Percentiles rank a stretch among this genome's conserved stretches.
Conservation (phyloP, 306 rosid species). For the Cicer yamashitae region DNA sequence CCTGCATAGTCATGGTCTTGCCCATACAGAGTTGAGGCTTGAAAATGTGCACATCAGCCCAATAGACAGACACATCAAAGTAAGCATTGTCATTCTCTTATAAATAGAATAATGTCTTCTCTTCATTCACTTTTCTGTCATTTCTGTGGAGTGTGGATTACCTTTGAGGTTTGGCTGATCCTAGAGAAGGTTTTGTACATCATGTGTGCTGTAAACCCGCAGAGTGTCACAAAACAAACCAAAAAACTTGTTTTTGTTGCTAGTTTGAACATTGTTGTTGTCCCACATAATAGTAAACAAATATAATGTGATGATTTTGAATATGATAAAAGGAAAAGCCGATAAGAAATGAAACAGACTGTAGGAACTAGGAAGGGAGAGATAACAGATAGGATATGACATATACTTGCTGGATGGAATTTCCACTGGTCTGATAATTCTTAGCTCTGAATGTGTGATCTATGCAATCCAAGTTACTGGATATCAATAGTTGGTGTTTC, state of each 20-base stretch:
- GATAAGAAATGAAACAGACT: slow-evolving; percentile 33
- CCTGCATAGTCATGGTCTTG: slow-evolving; percentile 98
- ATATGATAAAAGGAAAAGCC: slow-evolving; percentile 23
- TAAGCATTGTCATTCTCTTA: slow-evolving; percentile 52
- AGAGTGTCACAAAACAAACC: slow-evolving; percentile 29
- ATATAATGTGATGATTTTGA: slow-evolving; percentile 24
- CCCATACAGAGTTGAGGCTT: slow-evolving; percentile 93
- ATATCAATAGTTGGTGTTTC: slow-evolving; percentile 38
- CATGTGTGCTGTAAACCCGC: slow-evolving; percentile 19
- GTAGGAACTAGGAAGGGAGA: slow-evolving; percentile 40
- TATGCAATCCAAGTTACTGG: slow-evolving; percentile 40
- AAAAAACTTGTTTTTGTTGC: slow-evolving; percentile 14
- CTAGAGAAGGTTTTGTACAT: slow-evolving; percentile 26
- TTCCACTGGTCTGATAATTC: slow-evolving; percentile 33
- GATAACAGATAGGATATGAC: slow-evolving; percentile 28
- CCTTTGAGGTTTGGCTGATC: slow-evolving; percentile 32
- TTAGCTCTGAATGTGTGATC: slow-evolving; percentile 20
- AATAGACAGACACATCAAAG: slow-evolving; percentile 95
- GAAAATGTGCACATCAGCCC: slow-evolving; percentile 98
- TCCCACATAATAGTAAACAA: background rate
- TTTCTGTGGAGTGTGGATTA: slow-evolving; percentile 29
- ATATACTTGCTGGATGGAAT: slow-evolving; percentile 9
- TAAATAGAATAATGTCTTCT: slow-evolving; percentile 8
- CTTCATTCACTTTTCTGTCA: slow-evolving; percentile 40
- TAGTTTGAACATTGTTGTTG: slow-evolving; percentile 18